A percentile compares a stretch with the other conserved stretches of the same genome.
Conservation (phyloP, 176 grass and related monocot species). For the Leersia perrieri region DNA sequence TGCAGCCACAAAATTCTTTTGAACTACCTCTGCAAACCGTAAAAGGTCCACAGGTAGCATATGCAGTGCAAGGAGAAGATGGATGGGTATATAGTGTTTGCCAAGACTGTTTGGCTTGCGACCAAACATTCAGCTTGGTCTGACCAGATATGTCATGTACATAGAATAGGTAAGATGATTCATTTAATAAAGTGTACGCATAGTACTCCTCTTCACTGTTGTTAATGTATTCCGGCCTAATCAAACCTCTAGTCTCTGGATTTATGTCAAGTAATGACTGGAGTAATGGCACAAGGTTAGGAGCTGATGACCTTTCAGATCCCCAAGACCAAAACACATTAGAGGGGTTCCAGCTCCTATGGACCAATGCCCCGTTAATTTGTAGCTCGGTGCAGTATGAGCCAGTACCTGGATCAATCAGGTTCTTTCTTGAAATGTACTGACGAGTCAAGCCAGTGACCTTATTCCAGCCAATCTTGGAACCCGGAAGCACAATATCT, state of each 20-base stretch:
- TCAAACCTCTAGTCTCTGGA: not conserved
- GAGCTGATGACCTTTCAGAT: not conserved
- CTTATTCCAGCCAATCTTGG: not conserved
- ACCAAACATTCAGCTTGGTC: slow-evolving; percentile 16
- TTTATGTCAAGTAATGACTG: not conserved
- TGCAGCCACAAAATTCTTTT: too few species aligned
- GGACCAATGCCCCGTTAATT: not conserved
- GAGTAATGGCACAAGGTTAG: not conserved
- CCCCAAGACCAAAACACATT: not conserved
- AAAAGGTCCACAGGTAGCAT: too few species aligned
- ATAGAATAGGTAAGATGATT: not conserved
- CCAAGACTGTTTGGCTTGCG: slow-evolving; percentile 10
- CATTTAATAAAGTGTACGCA: slow-evolving; percentile 1
- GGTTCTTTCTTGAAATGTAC: not conserved
- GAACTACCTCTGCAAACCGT: too few species aligned
- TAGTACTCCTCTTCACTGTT: too few species aligned
- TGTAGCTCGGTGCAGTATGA: not conserved
- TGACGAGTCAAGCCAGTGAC: not conserved
- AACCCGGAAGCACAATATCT: not conserved
- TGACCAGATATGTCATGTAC: slow-evolving; percentile 27
- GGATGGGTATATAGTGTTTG: slow-evolving; percentile 19
- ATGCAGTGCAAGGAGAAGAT: slow-evolving; percentile 9
- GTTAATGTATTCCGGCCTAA: too few species aligned
- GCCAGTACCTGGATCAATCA: not conserved
- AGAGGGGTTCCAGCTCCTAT: not conserved